Evolutionary conservation across 2,329 filamentous ascomycete species (phyloP), one percentile per base, ranked within the genome.

Genomic region (Fusarium irregulare): DNA sequence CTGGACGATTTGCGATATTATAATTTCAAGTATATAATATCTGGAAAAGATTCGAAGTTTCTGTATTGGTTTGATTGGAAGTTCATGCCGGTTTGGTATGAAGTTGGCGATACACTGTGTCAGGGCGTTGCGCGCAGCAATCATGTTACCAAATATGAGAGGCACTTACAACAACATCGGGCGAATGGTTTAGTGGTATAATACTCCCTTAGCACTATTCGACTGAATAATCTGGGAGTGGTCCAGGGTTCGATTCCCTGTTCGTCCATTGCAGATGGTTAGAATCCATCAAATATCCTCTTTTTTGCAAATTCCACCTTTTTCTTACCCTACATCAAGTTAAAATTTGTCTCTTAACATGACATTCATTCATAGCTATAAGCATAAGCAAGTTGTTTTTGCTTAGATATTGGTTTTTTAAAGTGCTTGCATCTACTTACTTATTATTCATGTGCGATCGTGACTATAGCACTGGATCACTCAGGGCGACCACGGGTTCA

Each of bases 121-220:
- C 10, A 30, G 20, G 2, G 5, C 30, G 41, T 21, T 11, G 6
- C 4, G 6, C 4, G 12, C 21, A n/a, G 21, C 32, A 2, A 16
- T 44, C 18, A 69, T 62, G 1, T 1, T 2, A 0, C 7, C 4
- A 7, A 27, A 57, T 60, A 49, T 21, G 12, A 0, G 0, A 0
- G 0, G 0, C 0, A 0, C 0, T 3, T 12, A 4, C 4, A 18
- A 4, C 34, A 73, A 70, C 49, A 56, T 57, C 50, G 73, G 73
- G 74, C 73, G 73, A 75, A 76, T 76, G 73, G 73, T 76, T 76
- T 76, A 76, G 73, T 76, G 73, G 73, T 76, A 76, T 76, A 76
- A 76, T 75, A 76, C 74, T 76, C 73, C 73, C 74, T 76, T 76
- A 76, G 73, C 73, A 76, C 63, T n/a, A 44, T 73, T 72, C 62